These are phyloP conservation scores for Saccharomycopsis sp. DNA, from an alignment of 805 yeast genomes.

Conservation along the genomic window DNA sequence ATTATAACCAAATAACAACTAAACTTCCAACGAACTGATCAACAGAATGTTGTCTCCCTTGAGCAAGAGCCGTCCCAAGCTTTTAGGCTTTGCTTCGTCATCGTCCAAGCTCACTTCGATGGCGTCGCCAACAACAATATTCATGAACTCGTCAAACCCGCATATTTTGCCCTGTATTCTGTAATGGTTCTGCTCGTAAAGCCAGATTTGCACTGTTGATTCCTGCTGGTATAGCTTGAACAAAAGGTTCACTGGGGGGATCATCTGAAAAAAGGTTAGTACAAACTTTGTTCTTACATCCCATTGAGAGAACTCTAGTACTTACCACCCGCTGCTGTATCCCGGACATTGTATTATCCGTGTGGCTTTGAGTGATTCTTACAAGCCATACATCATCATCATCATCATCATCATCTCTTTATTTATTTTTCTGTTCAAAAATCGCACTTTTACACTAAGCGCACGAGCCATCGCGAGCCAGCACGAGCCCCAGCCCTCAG, in stretches of 20 bases:
- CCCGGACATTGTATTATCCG: constrained; percentile 10
- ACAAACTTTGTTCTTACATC: neutral
- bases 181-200: constrained; percentile 72
- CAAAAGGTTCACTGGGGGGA: constrained; percentile 88
- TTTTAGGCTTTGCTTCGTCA: constrained; percentile 29
- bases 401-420: no score
- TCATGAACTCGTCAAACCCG: constrained; percentile 98
- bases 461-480: no score
- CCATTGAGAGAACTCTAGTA: constrained; percentile 10
- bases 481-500: no score
- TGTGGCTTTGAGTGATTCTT: constrained; percentile 21
- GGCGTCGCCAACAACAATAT: constrained; percentile 55
- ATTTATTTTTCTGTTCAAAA: no score
- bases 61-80: constrained; percentile 64
- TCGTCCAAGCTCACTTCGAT: constrained; percentile 50
- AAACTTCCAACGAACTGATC: constrained; percentile 35
- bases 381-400: no score
- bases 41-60: constrained; percentile 93
- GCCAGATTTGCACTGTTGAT: constrained; percentile 73
- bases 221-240: constrained; percentile 83
- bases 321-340: constrained; percentile 38
- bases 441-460: no score
- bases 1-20: constrained; percentile 1
- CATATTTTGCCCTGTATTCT: constrained; percentile 75
- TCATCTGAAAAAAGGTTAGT: constrained; percentile 31